phyloP scores from a whole-genome alignment of 2,329 filamentous ascomycete species.

The Aureobasidium sp. region DNA sequence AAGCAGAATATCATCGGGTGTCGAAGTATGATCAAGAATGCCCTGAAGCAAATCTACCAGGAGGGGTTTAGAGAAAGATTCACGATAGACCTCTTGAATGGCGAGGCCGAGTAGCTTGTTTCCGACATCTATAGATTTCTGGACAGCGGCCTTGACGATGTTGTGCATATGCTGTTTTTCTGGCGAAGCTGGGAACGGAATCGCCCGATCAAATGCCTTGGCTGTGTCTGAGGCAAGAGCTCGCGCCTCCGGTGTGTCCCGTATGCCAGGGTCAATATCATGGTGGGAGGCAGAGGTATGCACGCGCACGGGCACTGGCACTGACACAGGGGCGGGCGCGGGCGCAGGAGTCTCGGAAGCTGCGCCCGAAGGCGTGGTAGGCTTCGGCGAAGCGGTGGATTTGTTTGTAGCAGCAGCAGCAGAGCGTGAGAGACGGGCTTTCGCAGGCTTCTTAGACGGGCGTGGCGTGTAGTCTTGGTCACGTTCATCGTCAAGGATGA shows the following conservation, averaged over 20 bases:
- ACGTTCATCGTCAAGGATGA: slow-evolving; percentile 37
- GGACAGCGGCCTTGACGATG: slow-evolving; percentile 38
- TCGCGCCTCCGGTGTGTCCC: neutral
- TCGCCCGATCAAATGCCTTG: neutral
- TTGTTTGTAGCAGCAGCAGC: slow-evolving; percentile 7
- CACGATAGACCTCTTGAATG: slow-evolving; percentile 37
- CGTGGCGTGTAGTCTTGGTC: slow-evolving; percentile 41
- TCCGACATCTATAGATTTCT: slow-evolving; percentile 33
- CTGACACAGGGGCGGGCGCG: neutral
- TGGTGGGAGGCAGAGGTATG: no score
- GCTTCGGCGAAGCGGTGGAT: slow-evolving; percentile 19
- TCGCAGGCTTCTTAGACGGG: slow-evolving; percentile 30
- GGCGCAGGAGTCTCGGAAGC: slow-evolving; percentile 7
- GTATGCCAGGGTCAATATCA: neutral
- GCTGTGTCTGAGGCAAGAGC: no score
- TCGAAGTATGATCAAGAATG: slow-evolving; percentile 36
- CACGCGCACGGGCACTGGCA: no score
- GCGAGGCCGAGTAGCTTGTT: slow-evolving; percentile 34
- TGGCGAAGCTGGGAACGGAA: neutral
- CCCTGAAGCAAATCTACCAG: slow-evolving; percentile 37
- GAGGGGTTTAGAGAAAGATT: slow-evolving; percentile 32
- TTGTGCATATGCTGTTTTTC: slow-evolving; percentile 16
- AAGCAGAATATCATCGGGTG: slow-evolving; percentile 31
- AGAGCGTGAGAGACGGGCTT: slow-evolving; percentile 24
- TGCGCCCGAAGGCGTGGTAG: slow-evolving; percentile 19